Base-by-base conservation (phyloP, 495 filamentous ascomycete species). In the Extremus antarcticus region DNA sequence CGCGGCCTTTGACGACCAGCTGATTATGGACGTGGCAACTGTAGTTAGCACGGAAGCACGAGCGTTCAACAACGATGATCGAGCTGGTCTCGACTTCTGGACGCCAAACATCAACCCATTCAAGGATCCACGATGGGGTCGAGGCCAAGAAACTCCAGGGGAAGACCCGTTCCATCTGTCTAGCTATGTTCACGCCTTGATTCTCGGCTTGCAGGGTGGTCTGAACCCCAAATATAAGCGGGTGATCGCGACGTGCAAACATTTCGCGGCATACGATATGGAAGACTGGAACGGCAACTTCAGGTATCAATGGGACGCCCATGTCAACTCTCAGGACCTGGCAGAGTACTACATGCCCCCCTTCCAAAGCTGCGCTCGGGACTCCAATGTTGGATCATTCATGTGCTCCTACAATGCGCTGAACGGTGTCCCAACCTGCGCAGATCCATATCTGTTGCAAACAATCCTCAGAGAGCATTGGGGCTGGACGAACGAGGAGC, bases 81-180 rank as follows among this genome's bases (percentile, higher is more conserved):
- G 72, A 19, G 74, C 73, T 39, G 78, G 79, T 0, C 64, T 86
- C 3, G 78, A 86, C 61, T 78, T 71, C 51, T 88, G 81, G 70
- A 77, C 83, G 0, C 83, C 83, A 0, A 84, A 87, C 58, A 82
- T 87, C 67, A 87, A 87, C 63, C 73, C 77, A 0, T 86, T 82
- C 70, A 72, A 74, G 10, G 77, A 80, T 53, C 79, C 79, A 0
- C 67, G 78, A 2, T 83, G 79, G 79, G 79, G 79, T 9, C 68
- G 79, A n/a, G 79, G 79, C 1, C 76, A 73, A 20, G 82, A 85
- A 59, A 82, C 81, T 0, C 79, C 82, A 0, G 79, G 79, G 22
- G 81, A 84, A 59, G 81, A 86, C 58, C 71, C 77, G 0, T 78
- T 74, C 61, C 75, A 72, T 52, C 70, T 84, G 3, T 72, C 72